Base-by-base conservation (phyloP, 1,139 yeast genomes). In the Lodderomyces pseudojiufengensis region DNA sequence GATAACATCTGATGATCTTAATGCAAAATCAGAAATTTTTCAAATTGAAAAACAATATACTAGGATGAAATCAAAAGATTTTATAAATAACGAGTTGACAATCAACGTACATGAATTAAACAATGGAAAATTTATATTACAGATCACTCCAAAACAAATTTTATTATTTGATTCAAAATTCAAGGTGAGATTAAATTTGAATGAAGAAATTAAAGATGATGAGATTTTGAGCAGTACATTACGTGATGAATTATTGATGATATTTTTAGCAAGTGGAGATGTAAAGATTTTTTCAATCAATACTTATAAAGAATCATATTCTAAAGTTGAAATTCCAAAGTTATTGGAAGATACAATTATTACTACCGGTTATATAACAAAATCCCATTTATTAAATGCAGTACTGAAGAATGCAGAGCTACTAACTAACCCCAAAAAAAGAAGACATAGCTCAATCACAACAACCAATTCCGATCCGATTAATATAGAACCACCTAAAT, bases 21-120 rank as follows among this genome's bases (percentile, higher is more conserved):
- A 77, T 44, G 65, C 61, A 33, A 82, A 80, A 47, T 81, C 90
- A 10, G 88, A 84, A 49, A 76, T 86, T 31, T 88, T 85, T 52
- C 78, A 78, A 42, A 79, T 86, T 38, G 74, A 74, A 35, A 80
- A 81, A 35, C 73, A 80, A 23, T 85, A 84, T 57, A 73, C 80
- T 27, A 73, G 84, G 37, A 63, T 82, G 41, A 78, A 76, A 37
- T 70, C 80, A 10, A 74, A 78, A 32, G 81, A 78, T 44, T 83
- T 87, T 51, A 71, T 78, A 40, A 76, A 78, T 42, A 72, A 78
- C 39, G 80, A 78, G 27, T 63, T 73, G 9, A 87, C 95, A 0
- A 66, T 87, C 10, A 77, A 78, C 24, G 80, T 85, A 50, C 84
- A 78, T 28, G 78, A 77, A 38, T 59, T 83, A 42, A 68, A 76